Base-by-base conservation (phyloP, 1,284 basidiomycete species). In the Cystobasidium pallidum region DNA sequence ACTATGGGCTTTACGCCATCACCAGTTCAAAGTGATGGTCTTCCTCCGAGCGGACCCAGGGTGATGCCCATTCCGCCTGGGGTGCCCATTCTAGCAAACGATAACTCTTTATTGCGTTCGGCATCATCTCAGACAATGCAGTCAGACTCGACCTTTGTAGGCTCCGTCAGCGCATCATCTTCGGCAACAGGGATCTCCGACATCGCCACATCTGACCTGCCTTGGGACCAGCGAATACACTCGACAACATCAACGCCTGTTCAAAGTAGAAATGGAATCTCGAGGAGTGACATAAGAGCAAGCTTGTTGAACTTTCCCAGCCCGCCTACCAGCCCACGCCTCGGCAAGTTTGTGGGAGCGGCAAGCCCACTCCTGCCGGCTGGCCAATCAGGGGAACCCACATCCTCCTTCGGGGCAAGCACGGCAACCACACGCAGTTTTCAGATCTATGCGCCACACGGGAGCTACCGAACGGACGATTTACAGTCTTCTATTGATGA, bases 1-100 rank as follows among this genome's bases (percentile, higher is more conserved):
- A 21, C 59, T 24, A 11, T 71, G 21, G 68, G 68, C n/a, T 57
- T 49, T 32, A 71, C 68, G 13, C 68, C 68, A 21, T 71, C 68
- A 17, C 68, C 67, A 41, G 54, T 58, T 15, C 62, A 24, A 26
- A 11, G 32, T 32, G 47, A 30, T 55, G 24, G 19, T 45, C 39
- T 28, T 41, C 19, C n/a, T 6, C 21, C 51, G 7, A 24, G 45
- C 15, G 41, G 21, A 21, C 30, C 57, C 4, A 30, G 55, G 30
- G 36, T 57, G 36, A 32, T 52, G 21, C 47, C 65, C 7, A 52
- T 66, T 21, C 41, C 47, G n/a, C 65, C 52, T 13, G 24, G 62
- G 4, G 45, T 19, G 7, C 28, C 62, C 2, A 49, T 39, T 3
- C 17, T 41, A 19, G n/a, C 49, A 34, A 30, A 19, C 7, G 24